These are phyloP conservation scores for Plenodomus biglobosus DNA, from an alignment of 2,329 filamentous ascomycete species.

Conservation along the genomic window DNA sequence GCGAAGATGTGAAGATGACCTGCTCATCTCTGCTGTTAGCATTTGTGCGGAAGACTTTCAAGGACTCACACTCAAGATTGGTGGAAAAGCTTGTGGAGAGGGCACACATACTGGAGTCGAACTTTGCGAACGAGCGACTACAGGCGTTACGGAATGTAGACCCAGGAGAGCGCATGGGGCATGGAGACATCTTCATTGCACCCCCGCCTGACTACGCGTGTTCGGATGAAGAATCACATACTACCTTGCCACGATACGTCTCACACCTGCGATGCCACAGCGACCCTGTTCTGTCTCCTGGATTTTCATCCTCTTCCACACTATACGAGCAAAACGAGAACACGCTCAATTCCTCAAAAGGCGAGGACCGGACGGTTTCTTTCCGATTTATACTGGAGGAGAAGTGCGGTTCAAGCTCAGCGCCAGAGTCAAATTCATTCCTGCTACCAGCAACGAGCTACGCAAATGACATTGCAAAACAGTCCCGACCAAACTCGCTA, in stretches of 20 bases:
- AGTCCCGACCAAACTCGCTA: constrained; percentile 15
- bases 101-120: constrained; percentile 40
- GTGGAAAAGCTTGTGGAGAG: constrained; percentile 57
- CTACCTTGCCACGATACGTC: constrained; percentile 13
- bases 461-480: constrained; percentile 12
- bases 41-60: constrained; percentile 82
- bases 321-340: constrained; percentile 12
- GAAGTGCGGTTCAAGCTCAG: constrained; percentile 11
- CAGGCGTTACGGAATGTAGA: constrained; percentile 33
- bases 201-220: constrained; percentile 38
- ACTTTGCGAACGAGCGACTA: constrained; percentile 38
- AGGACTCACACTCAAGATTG: constrained; percentile 70
- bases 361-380: constrained; percentile 11
- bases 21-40: constrained; percentile 74
- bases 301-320: constrained; percentile 22
- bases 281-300: constrained; percentile 23
- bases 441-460: constrained; percentile 29
- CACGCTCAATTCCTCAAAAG: constrained; percentile 9
- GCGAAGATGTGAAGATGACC: constrained; percentile 82
- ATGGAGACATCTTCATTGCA: constrained; percentile 39
- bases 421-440: constrained; percentile 16
- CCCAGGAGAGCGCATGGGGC: constrained; percentile 36
- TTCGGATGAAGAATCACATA: constrained; percentile 9
- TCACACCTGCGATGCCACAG: constrained; percentile 25
- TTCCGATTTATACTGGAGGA: constrained; percentile 17